These are phyloP conservation scores for Elsinoe fawcettii DNA, from an alignment of 2,329 filamentous ascomycete species.

Conservation along the genomic window DNA sequence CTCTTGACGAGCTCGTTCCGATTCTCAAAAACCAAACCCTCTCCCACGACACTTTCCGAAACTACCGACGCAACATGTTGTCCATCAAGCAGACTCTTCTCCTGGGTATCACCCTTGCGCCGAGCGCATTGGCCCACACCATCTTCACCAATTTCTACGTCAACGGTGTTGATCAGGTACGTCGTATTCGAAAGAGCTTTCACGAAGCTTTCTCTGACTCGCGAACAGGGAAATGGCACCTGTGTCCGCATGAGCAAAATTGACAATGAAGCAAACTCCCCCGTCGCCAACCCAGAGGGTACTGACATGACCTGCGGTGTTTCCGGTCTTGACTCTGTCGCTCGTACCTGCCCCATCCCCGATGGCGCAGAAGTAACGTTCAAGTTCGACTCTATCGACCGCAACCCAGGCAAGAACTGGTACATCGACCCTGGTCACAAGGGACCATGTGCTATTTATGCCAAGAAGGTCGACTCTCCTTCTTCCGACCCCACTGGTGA, in stretches of 20 bases:
- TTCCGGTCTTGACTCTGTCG: slow-evolving; percentile 40
- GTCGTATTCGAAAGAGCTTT: background rate
- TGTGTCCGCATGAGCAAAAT: slow-evolving; percentile 61
- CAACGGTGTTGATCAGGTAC: slow-evolving; percentile 45
- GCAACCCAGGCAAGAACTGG: slow-evolving; percentile 46
- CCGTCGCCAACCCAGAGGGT: slow-evolving; percentile 51
- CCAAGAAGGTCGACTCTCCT: slow-evolving; percentile 57
- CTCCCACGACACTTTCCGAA: slow-evolving; percentile 1
- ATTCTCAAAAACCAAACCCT: background rate
- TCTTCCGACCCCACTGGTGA: slow-evolving; percentile 39
- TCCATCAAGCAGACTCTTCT: slow-evolving; percentile 13
- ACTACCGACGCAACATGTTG: background rate
- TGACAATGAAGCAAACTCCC: slow-evolving; percentile 46
- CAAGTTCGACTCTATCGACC: slow-evolving; percentile 56
- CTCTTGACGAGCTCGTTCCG: slow-evolving; percentile 9
- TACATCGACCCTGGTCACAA: slow-evolving; percentile 53
- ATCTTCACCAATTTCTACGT: slow-evolving; percentile 57
- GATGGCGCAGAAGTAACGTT: slow-evolving; percentile 56
- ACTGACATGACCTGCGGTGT: slow-evolving; percentile 61
- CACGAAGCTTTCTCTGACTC: background rate
- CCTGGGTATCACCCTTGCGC: slow-evolving; percentile 8
- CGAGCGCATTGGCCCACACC: slow-evolving; percentile 42
- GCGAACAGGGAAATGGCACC: slow-evolving; percentile 55
- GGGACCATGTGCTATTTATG: slow-evolving; percentile 65
- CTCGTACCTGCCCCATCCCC: slow-evolving; percentile 39